Base-by-base conservation (phyloP, 768 basidiomycete genomes). In the Stropharia rugosoannulata region DNA sequence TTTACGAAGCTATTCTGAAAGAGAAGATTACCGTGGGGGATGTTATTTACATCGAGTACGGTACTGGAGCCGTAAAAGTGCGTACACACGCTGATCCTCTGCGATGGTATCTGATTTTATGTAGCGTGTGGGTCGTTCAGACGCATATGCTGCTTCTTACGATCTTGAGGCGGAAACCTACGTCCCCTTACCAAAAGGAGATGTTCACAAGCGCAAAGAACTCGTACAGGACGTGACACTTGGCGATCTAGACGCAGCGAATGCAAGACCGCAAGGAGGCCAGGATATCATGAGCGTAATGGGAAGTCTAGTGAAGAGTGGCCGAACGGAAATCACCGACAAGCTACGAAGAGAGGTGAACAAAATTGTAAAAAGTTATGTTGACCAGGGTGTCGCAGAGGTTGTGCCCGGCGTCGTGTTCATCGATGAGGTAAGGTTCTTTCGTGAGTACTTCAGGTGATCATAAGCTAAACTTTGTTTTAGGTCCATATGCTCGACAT, bases 401-500 rank as follows among this genome's bases (percentile, higher is more conserved):
- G 86, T 98, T 19, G 90, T 99, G 1, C 97, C 97, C 8, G 97
- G 97, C 3, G 96, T 99, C 4, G 87, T 98, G 12, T 99, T 99
- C 72, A 95, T 99, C 58, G 97, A 98, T 68, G 97, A 99, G 84
- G 96, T 97, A 63, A 56, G 81, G 36, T 15, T 27, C 19, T 55
- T 40, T 43, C 25, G 10, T 27, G 43, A 10, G 13, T 22, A 10
- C 6, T 10, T 22, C 22, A 22, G 4, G 22, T 10, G 22, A 5
- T 11, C 41, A 36, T 48, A 12, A 32, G 12, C 48, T 35, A 49
- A 38, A 19, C 45, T 25, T 39, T 54, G 48, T 42, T 19, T 58
- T 32, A 97, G 95, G 96, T 98, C 19, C 97, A 99, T 75, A 98
- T 98, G 96, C 86, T 99, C 57, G 97, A 99, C 70, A 95, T 98